A percentile compares a stretch with the other conserved stretches of the same genome.
Evolutionary conservation across 2,329 filamentous ascomycete species (phyloP).

Genomic region (Cladophialophora immunda): DNA sequence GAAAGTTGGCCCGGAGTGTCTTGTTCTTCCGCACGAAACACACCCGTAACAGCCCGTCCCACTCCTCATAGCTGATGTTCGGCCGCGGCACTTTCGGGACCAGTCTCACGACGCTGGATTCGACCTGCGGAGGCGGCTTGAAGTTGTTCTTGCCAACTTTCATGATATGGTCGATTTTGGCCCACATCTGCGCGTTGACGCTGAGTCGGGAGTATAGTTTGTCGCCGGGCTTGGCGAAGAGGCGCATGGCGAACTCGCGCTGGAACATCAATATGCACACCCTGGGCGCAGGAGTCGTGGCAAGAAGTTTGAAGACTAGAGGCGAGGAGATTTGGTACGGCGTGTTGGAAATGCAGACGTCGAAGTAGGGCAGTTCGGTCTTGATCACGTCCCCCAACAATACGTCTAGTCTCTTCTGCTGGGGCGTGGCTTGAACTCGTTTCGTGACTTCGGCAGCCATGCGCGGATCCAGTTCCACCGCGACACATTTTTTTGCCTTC

Average conservation of each 20-base stretch:
- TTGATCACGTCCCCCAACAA: slow-evolving; percentile 94
- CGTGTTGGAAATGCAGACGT: slow-evolving; percentile 84
- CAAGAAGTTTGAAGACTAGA: slow-evolving; percentile 87
- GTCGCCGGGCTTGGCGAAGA: slow-evolving; percentile 88
- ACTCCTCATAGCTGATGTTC: slow-evolving; percentile 91
- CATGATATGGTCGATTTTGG: slow-evolving; percentile 76
- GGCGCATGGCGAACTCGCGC: slow-evolving; percentile 88
- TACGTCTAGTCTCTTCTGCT: slow-evolving; percentile 84
- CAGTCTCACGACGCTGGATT: slow-evolving; percentile 88
- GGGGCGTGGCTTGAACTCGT: slow-evolving; percentile 87
- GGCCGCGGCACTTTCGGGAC: slow-evolving; percentile 87
- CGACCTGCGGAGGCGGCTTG: slow-evolving; percentile 90
- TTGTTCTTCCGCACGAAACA: slow-evolving; percentile 91
- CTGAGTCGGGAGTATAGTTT: slow-evolving; percentile 88
- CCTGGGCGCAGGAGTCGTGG: slow-evolving; percentile 80
- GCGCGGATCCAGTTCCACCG: slow-evolving; percentile 91
- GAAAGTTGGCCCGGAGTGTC: slow-evolving; percentile 81
- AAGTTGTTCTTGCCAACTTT: slow-evolving; percentile 98
- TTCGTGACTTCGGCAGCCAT: slow-evolving; percentile 97
- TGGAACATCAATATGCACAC: slow-evolving; percentile 95
- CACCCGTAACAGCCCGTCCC: slow-evolving; percentile 86
- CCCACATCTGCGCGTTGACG: slow-evolving; percentile 95
- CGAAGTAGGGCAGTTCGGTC: slow-evolving; percentile 78
- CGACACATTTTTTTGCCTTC: slow-evolving; percentile 82
- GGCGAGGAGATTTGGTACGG: slow-evolving; percentile 86